phyloP scores from a whole-genome alignment of 805 yeast species.

The Geotrichum ghanense region DNA sequence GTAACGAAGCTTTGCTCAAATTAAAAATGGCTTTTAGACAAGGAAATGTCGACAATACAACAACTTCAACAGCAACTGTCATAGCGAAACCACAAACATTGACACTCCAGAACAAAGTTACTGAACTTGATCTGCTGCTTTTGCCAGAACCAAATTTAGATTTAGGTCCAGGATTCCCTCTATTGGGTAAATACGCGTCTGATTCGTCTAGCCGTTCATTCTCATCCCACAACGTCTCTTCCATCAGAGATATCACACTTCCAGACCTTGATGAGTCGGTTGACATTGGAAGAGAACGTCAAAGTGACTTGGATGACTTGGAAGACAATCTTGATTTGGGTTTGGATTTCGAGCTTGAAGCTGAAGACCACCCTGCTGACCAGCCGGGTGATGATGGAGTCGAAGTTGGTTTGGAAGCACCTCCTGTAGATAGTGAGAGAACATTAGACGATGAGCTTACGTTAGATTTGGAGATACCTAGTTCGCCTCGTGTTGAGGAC shows the following conservation, averaged over 20 bases:
- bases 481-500: slow-evolving; percentile 6
- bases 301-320: slow-evolving; percentile 14
- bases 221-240: neutral
- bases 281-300: slow-evolving; percentile 48
- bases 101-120: slow-evolving; percentile 64
- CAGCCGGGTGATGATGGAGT: slow-evolving; percentile 32
- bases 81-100: slow-evolving; percentile 48
- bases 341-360: slow-evolving; percentile 39
- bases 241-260: slow-evolving; percentile 5
- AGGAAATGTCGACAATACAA: slow-evolving; percentile 30
- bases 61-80: slow-evolving; percentile 37
- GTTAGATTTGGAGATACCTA: slow-evolving; percentile 3
- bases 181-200: neutral
- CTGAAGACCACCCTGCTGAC: slow-evolving; percentile 18
- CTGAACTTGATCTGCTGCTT: slow-evolving; percentile 56
- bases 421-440: slow-evolving; percentile 8
- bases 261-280: slow-evolving; percentile 41
- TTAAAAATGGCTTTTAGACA: slow-evolving; percentile 41
- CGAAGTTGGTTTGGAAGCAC: slow-evolving; percentile 25
- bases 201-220: neutral
- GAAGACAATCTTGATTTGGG: slow-evolving; percentile 36
- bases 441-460: slow-evolving; percentile 1
- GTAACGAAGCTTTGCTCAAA: slow-evolving; percentile 59
- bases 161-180: slow-evolving; percentile 5
- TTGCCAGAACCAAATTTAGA: slow-evolving; percentile 46